Base-by-base conservation (phyloP, 2,329 filamentous ascomycete genomes). In the Fusarium falciforme region DNA sequence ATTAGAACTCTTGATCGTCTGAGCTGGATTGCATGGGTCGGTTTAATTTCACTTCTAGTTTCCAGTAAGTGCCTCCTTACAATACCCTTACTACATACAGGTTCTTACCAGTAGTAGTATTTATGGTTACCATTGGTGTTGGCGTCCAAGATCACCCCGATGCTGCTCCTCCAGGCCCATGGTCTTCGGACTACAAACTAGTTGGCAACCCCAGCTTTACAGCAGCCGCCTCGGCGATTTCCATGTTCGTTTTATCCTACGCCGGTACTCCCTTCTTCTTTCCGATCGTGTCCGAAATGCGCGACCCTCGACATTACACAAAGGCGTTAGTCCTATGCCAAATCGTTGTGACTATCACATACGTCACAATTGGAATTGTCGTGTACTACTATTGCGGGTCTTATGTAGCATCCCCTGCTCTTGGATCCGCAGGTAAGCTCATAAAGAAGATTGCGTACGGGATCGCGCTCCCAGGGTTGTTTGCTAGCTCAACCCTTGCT, bases 311-410 rank as follows among this genome's bases (percentile, higher is more conserved):
- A 10, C 55, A 71, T 7, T 83, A 80, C 58, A 79, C 66, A 7
- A 75, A 78, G 5, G 74, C 80, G 0, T 68, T 82, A 1, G 4
- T 80, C 6, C 44, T 78, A 11, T 78, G 76, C 61, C 78, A 73
- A 71, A 70, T 25, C 67, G 76, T 69, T 2, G 73, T 84, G 1
- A 75, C 81, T 10, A 42, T 79, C 11, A 80, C 80, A 6, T 84
- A 84, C 52, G 47, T 79, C 14, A 62, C 78, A 8, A 79, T 85
- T 6, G 77, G 78, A 6, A 69, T 80, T 4, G 82, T 87, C 0
- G 82, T 87, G 3, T 87, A 87, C 77, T 83, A 82, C 65, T 87
- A 78, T 72, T 86, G 84, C 67, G 86, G 86, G 0, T 83, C 82
- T 0, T 85, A 82, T 59, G 83, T 88, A 4, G 82, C 85, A 0